Percentiles rank a stretch among this genome's conserved stretches.
phyloP scores from a whole-genome alignment of 129 eudicot species.

The Apium graveolens region DNA sequence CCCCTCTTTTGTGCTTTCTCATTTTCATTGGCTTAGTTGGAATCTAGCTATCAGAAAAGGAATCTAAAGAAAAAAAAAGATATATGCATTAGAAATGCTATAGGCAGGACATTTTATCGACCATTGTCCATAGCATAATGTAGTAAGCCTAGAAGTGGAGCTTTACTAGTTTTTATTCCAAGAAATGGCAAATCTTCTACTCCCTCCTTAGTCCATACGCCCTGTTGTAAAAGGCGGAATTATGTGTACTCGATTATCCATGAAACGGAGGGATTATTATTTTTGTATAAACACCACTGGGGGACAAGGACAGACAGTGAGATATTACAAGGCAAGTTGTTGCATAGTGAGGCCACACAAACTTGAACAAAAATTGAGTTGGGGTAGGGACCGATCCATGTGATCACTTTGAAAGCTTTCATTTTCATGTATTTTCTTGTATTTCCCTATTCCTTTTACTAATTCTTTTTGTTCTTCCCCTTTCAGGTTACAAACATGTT shows the following conservation, averaged over 20 bases:
- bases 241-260: no score
- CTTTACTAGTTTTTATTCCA: background rate
- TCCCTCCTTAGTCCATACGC: no score
- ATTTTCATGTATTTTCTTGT: background rate
- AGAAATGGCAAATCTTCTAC: background rate
- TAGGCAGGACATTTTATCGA: background rate
- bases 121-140: background rate
- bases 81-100: background rate
- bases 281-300: background rate
- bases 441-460: background rate
- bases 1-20: background rate
- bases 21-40: background rate
- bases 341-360: constrained; percentile 7
- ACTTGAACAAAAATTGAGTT: constrained; percentile 16
- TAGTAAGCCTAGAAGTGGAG: no score
- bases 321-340: constrained; percentile 16
- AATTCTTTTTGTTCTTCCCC: background rate
- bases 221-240: no score
- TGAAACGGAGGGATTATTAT: no score
- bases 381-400: constrained; percentile 21
- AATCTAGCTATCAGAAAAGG: background rate
- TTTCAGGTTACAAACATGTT: background rate
- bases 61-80: background rate
- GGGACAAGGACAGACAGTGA: constrained; percentile 13
- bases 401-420: constrained; percentile 14